These are phyloP conservation scores for Pythium diclinum DNA, from an alignment of 352 stramenopile species.

Conservation along the genomic window DNA sequence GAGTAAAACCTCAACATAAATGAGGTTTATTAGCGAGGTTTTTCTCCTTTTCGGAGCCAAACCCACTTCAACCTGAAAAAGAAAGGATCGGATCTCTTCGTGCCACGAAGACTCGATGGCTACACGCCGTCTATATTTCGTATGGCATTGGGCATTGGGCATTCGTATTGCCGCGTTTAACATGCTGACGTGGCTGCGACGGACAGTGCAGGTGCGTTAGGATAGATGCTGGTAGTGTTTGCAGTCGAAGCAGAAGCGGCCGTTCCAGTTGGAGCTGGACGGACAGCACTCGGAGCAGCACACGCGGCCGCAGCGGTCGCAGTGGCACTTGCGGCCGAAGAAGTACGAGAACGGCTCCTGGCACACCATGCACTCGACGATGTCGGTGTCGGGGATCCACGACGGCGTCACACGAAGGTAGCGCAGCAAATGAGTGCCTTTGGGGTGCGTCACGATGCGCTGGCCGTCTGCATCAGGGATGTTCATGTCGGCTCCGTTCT, in stretches of 20 bases:
- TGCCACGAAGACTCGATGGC: neutral
- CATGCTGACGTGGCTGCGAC: neutral
- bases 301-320: constrained; percentile 68
- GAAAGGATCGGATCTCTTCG: neutral
- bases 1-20: constrained; percentile 1
- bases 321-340: constrained; percentile 72
- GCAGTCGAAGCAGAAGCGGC: constrained; percentile 74
- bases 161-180: neutral
- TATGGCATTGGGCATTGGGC: neutral
- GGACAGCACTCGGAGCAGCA: constrained; percentile 75
- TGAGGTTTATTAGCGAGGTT: constrained; percentile 20
- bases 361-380: constrained; percentile 71
- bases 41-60: neutral
- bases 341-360: constrained; percentile 66
- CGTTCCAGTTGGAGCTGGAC: constrained; percentile 66
- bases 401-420: constrained; percentile 54
- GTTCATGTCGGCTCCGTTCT: constrained; percentile 69
- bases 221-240: constrained; percentile 64
- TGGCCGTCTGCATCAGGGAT: constrained; percentile 52
- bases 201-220: constrained; percentile 15
- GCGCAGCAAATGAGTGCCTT: constrained; percentile 60
- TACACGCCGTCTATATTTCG: neutral
- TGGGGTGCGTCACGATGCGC: constrained; percentile 52
- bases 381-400: constrained; percentile 58
- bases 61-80: constrained; percentile 16